Percentiles rank a stretch among this genome's conserved stretches.
Evolutionary conservation across 2,329 filamentous ascomycete genomes (phyloP).

Genomic region (Talaromyces islandicus): DNA sequence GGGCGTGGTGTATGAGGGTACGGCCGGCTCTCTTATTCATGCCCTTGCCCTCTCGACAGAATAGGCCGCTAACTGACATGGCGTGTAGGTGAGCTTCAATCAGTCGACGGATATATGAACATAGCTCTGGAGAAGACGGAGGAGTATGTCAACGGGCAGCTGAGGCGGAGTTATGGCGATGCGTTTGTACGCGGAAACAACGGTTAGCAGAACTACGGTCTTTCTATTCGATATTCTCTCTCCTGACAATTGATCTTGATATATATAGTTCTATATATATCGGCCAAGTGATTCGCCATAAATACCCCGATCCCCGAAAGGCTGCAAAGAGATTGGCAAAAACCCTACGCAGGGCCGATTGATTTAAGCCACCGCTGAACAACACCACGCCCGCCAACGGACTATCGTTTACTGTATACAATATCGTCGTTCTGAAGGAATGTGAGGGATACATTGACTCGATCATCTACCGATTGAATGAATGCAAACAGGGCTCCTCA

Average conservation of each 20-base stretch:
- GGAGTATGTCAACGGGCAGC: constrained; percentile 80
- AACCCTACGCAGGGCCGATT: neutral
- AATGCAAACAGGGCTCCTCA: neutral
- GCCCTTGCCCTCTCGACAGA: neutral
- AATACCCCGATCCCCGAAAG: neutral
- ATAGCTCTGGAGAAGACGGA: constrained; percentile 94
- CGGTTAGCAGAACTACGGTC: constrained; percentile 46
- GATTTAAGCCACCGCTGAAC: neutral
- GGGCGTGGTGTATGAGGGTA: constrained; percentile 96
- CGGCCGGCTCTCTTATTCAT: constrained; percentile 9
- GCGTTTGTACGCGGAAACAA: constrained; percentile 96
- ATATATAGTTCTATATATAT: constrained; percentile 32
- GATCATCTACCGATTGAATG: neutral
- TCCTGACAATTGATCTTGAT: neutral
- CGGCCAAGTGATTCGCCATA: constrained; percentile 21
- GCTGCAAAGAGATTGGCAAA: neutral
- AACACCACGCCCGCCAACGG: neutral
- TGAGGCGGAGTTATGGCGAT: constrained; percentile 81
- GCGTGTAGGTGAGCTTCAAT: constrained; percentile 76
- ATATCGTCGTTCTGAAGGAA: neutral
- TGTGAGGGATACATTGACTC: neutral
- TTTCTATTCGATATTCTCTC: neutral
- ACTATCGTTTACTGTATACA: neutral
- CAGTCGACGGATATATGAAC: constrained; percentile 99
- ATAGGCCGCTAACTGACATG: neutral